Conservation (phyloP, 148 eudicot genomes). For the Silene latifolia region DNA sequence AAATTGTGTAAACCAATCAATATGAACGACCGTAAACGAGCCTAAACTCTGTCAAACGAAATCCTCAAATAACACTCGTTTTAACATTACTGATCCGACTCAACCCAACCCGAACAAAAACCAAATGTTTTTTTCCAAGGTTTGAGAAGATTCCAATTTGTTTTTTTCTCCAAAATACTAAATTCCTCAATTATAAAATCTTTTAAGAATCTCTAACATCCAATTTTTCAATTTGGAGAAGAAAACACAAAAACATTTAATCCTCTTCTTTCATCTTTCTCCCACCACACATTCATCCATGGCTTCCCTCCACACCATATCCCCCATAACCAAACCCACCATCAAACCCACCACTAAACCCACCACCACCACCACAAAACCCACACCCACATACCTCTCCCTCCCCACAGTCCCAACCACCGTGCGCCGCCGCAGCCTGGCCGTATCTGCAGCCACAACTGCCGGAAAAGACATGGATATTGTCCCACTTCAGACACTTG, state of each 20-base stretch:
- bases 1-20: no score
- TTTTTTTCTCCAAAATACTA: not conserved
- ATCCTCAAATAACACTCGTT: no score
- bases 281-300: constrained; percentile 9
- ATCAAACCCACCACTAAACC: constrained; percentile 15
- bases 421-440: constrained; percentile 11
- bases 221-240: constrained; percentile 24
- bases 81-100: no score
- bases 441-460: constrained; percentile 22
- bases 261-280: not conserved
- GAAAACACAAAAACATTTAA: constrained; percentile 25
- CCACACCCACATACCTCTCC: not conserved
- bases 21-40: no score
- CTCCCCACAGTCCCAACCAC: constrained; percentile 5
- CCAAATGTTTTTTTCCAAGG: no score
- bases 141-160: not conserved
- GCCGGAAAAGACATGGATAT: constrained; percentile 14
- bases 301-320: constrained; percentile 26
- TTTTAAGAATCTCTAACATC: not conserved
- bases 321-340: constrained; percentile 15
- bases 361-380: not conserved
- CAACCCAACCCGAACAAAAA: no score
- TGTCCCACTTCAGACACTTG: not conserved
- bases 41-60: no score
- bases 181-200: constrained; percentile 4